These are phyloP conservation scores for Erodium maritimum DNA, from an alignment of 345 rosid species.

Conservation along the genomic window DNA sequence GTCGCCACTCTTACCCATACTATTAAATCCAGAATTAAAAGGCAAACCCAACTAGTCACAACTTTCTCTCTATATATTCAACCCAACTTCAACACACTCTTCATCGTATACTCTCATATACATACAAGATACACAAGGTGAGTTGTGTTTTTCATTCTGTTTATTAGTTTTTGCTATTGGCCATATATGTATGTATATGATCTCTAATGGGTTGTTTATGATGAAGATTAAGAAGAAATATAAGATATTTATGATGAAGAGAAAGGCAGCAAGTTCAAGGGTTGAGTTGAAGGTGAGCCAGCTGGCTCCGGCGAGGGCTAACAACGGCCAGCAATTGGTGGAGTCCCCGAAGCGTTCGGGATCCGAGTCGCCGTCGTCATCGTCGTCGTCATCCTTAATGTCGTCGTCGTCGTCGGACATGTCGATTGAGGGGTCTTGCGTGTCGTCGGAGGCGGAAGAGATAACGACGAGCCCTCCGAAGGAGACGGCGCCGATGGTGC, in stretches of 20 bases:
- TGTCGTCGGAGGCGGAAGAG: conserved; percentile 24
- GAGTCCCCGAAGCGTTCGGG: background rate
- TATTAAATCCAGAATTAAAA: background rate
- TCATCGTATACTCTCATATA: background rate
- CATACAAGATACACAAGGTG: background rate
- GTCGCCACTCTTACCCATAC: background rate
- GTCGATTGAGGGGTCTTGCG: conserved; percentile 31
- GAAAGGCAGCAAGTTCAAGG: conserved; percentile 14
- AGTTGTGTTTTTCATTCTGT: background rate
- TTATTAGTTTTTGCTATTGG: background rate
- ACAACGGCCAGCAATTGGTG: background rate
- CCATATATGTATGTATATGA: no score
- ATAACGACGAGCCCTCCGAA: conserved; percentile 8
- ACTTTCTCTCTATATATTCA: background rate
- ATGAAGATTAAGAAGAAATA: no score
- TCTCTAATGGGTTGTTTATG: no score
- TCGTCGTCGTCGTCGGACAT: conserved; percentile 8
- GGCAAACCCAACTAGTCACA: background rate
- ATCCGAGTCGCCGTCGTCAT: background rate
- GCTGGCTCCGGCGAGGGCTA: conserved; percentile 23
- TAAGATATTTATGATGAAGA: background rate
- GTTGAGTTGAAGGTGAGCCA: conserved; percentile 37
- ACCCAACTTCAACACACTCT: background rate
- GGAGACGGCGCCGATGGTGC: conserved; percentile 23
- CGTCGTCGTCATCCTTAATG: conserved; percentile 10